Base-by-base conservation (phyloP, 129 eudicot species). In the Lactuca sativa region DNA sequence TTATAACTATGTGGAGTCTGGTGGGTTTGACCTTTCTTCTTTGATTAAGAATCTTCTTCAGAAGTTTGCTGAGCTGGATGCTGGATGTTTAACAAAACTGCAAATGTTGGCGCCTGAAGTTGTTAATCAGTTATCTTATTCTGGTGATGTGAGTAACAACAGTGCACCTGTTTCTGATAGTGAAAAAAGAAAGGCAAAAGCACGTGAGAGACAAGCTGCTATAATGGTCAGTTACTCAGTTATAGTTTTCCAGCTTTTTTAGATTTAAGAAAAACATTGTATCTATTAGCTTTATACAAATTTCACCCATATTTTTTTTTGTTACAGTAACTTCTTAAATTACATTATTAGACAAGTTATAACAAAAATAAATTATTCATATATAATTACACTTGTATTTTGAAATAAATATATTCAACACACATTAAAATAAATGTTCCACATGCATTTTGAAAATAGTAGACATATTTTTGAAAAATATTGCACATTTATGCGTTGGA, bases 161-260 rank as follows among this genome's bases (percentile, higher is more conserved):
- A 38, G 16, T 11, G 85, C 56, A 2, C 69, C 82, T 6, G 52
- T 81, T 32, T 81, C 90, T 73, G 99, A 87, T 53, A 77, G 81
- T 48, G 99, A 95, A 61, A 90, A 76, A 59, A 88, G 93, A 40
- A 95, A 90, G 84, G 88, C 90, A 59, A 90, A 90, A 82, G 91
- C 97, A 66, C 90, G 97, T 17, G 97, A 95, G 84, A 90, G 97
- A 80, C 97, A 90, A 74, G 96, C 99, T 90, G 99, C 97, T 13
- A 78, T 95, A 57, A 59, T 95, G 97, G 99, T 90, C 53, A 77
- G 88, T 52, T 21, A 49, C 61, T 90, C 53, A 77, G 88, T 52
- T 21, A 49, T 60, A 57, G 1, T 58, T 51, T 75, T 58, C 9
- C 9, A 40, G 2, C 44, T 47, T 47, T 0, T 47, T 2, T 12